Evolutionary conservation across 2,329 filamentous ascomycete genomes (phyloP).

Genomic region (Fusarium sp.): DNA sequence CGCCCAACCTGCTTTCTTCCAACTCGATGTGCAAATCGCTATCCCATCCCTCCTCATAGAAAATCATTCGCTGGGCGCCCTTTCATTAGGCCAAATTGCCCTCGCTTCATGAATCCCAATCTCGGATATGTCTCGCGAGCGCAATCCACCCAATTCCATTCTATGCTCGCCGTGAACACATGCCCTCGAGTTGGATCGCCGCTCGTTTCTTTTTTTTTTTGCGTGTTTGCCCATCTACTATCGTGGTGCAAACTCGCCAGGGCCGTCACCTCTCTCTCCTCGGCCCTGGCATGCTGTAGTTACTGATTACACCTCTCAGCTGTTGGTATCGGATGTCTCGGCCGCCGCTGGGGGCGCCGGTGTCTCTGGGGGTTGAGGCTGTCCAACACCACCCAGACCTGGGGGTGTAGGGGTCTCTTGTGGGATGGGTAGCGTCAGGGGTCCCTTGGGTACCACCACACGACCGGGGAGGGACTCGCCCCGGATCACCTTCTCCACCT

Average conservation of each 20-base stretch:
- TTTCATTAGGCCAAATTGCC: slow-evolving; percentile 18
- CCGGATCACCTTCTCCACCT: slow-evolving; percentile 90
- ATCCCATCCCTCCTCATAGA: slow-evolving; percentile 4
- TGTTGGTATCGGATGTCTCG: slow-evolving; percentile 41
- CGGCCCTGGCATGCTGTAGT: slow-evolving; percentile 7
- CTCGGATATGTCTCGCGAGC: slow-evolving; percentile 24
- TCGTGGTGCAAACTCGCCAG: slow-evolving; percentile 21
- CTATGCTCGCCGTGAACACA: slow-evolving; percentile 36
- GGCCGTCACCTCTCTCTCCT: slow-evolving; percentile 1
- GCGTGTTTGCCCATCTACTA: slow-evolving; percentile 13
- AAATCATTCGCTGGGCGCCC: slow-evolving; percentile 28
- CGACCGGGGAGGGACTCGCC: slow-evolving; percentile 85
- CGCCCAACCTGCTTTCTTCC: slow-evolving; percentile 10
- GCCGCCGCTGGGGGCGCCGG: slow-evolving; percentile 52
- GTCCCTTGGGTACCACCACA: slow-evolving; percentile 65
- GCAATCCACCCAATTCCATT: slow-evolving; percentile 25
- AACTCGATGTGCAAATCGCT: slow-evolving; percentile 24
- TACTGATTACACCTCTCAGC: slow-evolving; percentile 28
- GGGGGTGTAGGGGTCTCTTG: slow-evolving; percentile 51
- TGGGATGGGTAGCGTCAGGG: slow-evolving; percentile 55
- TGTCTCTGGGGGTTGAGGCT: slow-evolving; percentile 51
- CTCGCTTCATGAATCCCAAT: slow-evolving; percentile 20
- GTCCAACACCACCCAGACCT: slow-evolving; percentile 50
- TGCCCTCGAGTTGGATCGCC: slow-evolving; percentile 30
- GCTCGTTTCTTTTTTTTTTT: slow-evolving; percentile 23